Evolutionary conservation across 495 filamentous ascomycete genomes (phyloP), one percentile per base, ranked within the genome.

Genomic region (Daldinia decipiens): DNA sequence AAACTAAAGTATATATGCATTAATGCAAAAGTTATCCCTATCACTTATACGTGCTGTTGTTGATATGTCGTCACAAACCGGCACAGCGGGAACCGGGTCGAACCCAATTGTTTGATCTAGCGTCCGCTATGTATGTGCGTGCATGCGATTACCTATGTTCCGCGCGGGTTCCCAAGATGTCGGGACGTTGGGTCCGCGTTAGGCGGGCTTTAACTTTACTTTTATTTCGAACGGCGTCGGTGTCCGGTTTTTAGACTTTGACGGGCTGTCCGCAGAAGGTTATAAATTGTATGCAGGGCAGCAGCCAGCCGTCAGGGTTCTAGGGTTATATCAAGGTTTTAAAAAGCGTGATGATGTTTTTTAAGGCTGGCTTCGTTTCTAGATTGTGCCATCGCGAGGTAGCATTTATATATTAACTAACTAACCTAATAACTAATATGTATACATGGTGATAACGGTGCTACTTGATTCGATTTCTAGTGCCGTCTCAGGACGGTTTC

Each of bases 401-500:
- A 47, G 43, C 17, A 47, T 47, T 47, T 21, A 8, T 21, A 47
- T 47, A 47, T 4, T n/a, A n/a, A n/a, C n/a, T n/a, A n/a, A n/a
- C n/a, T n/a, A n/a, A n/a, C n/a, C n/a, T n/a, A n/a, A n/a, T n/a
- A n/a, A n/a, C 27, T 27, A 27, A 1, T 19, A 19, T 8, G 5
- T 8, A 45, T 21, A n/a, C n/a, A n/a, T n/a, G n/a, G n/a, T n/a
- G n/a, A 34, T 32, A 5, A 34, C 24, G 17, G 17, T 47, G 19
- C 43, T 21, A 47, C 47, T 39, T 2, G 36, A 32, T 45, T n/a
- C 36, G 50, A 50, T 5, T 11, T 47, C 43, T 65, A 58, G 36
- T 55, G n/a, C 4, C 70, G 74, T 77, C 73, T 77, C 74, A 74
- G 72, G 59, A 77, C 67, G 15, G 74, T 77, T 77, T 77, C 74